phyloP scores from a whole-genome alignment of 1,284 basidiomycete genomes.

The Ganoderma lingzhi region DNA sequence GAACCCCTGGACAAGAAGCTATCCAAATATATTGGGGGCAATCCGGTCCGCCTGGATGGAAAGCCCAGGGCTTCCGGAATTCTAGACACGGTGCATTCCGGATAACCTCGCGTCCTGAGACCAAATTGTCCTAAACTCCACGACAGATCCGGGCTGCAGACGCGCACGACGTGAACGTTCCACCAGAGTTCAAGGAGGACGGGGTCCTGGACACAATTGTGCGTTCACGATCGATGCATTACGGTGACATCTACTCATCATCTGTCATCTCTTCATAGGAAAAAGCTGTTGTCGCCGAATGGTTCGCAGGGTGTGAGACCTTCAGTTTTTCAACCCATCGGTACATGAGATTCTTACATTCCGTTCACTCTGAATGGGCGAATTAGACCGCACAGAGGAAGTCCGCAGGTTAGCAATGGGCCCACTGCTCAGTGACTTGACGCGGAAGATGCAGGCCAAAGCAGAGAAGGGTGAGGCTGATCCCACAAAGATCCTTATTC shows the following conservation, averaged over 20 bases:
- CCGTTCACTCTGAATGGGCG: not conserved
- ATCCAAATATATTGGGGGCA: constrained; percentile 75
- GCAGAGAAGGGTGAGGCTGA: constrained; percentile 52
- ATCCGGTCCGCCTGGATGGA: constrained; percentile 77
- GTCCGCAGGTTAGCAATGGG: constrained; percentile 83
- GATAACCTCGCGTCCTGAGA: not conserved
- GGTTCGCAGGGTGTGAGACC: constrained; percentile 66
- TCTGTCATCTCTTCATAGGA: constrained; percentile 54
- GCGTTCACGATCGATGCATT: constrained; percentile 41
- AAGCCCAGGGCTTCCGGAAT: constrained; percentile 81
- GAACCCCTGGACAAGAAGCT: constrained; percentile 70
- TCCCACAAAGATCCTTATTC: constrained; percentile 69
- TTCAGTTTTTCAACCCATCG: constrained; percentile 10
- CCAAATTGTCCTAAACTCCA: not conserved
- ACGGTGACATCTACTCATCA: not conserved
- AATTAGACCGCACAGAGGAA: constrained; percentile 74
- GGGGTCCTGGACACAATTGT: constrained; percentile 66
- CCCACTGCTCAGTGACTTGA: constrained; percentile 69
- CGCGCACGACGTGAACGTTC: constrained; percentile 76
- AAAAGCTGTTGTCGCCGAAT: constrained; percentile 77
- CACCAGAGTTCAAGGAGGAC: constrained; percentile 73
- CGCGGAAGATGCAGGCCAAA: constrained; percentile 67
- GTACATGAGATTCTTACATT: not conserved
- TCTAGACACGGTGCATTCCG: constrained; percentile 71
- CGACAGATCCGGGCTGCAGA: constrained; percentile 68